phyloP scores from a whole-genome alignment of 176 grass and related monocot species.

The Alloteropsis semialata region DNA sequence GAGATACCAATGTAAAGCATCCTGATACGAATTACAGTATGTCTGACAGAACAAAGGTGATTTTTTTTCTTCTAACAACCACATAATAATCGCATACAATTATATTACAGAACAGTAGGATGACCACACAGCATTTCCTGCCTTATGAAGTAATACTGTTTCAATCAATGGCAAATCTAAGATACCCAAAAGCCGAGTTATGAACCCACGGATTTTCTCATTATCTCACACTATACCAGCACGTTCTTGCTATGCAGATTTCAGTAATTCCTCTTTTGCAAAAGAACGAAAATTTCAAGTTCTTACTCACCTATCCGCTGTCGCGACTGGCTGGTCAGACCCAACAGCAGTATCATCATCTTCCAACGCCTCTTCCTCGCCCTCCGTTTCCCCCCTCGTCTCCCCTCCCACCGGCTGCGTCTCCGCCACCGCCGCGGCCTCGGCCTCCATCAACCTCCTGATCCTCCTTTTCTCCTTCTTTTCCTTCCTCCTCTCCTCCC shows the following conservation, averaged over 20 bases:
- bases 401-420: neutral
- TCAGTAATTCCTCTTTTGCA: neutral
- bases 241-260: neutral
- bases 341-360: neutral
- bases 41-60: neutral
- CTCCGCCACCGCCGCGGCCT: slow-evolving; percentile 9
- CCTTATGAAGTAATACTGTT: neutral
- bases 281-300: neutral
- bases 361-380: neutral
- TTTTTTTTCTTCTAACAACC: neutral
- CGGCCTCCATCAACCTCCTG: slow-evolving; percentile 32
- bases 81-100: neutral
- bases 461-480: slow-evolving; percentile 64
- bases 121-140: neutral
- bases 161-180: neutral
- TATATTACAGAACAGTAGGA: neutral
- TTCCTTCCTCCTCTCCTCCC: slow-evolving; percentile 47
- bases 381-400: neutral
- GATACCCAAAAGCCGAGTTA: neutral
- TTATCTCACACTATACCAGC: neutral
- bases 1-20: neutral
- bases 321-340: neutral
- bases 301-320: slow-evolving; percentile 13
- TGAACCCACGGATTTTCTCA: neutral
- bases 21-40: neutral